phyloP scores from a whole-genome alignment of 2,329 filamentous ascomycete species.

The Aspergillus niger region DNA sequence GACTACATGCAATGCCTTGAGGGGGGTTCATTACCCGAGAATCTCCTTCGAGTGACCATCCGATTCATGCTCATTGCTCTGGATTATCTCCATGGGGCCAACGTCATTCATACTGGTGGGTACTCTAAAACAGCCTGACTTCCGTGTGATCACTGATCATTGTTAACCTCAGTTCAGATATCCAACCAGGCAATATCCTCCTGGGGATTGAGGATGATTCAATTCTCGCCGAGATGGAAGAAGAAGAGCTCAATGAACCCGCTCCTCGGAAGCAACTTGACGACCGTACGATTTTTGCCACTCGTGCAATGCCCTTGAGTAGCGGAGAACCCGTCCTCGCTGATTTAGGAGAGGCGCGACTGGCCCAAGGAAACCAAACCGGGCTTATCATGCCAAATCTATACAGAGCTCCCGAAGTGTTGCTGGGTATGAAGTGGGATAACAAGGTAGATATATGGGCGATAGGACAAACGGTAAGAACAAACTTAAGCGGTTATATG shows the following conservation, averaged over 20 bases:
- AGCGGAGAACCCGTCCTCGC: slow-evolving; percentile 43
- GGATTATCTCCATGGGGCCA: slow-evolving; percentile 83
- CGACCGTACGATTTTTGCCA: slow-evolving; percentile 44
- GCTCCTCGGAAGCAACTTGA: slow-evolving; percentile 44
- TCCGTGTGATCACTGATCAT: no score
- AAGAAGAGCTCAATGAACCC: slow-evolving; percentile 41
- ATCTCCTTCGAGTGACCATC: slow-evolving; percentile 51
- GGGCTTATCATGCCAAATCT: slow-evolving; percentile 22
- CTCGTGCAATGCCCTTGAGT: slow-evolving; percentile 35
- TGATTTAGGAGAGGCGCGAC: slow-evolving; percentile 48
- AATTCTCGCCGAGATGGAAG: slow-evolving; percentile 38
- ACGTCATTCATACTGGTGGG: slow-evolving; percentile 47
- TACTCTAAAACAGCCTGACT: no score
- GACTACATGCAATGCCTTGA: slow-evolving; percentile 27
- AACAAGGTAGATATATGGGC: slow-evolving; percentile 53
- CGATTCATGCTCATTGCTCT: slow-evolving; percentile 84
- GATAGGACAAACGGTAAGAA: slow-evolving; percentile 45
- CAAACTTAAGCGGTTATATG: no score
- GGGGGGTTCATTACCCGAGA: slow-evolving; percentile 24
- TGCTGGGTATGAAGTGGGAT: slow-evolving; percentile 45
- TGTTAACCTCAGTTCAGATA: slow-evolving; percentile 20
- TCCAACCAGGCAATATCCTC: slow-evolving; percentile 48
- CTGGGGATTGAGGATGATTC: slow-evolving; percentile 38
- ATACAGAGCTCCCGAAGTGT: slow-evolving; percentile 40
- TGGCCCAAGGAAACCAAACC: slow-evolving; percentile 36